Base-by-base conservation (phyloP, 176 grass and related monocot species). In the Raddia guianensis region DNA sequence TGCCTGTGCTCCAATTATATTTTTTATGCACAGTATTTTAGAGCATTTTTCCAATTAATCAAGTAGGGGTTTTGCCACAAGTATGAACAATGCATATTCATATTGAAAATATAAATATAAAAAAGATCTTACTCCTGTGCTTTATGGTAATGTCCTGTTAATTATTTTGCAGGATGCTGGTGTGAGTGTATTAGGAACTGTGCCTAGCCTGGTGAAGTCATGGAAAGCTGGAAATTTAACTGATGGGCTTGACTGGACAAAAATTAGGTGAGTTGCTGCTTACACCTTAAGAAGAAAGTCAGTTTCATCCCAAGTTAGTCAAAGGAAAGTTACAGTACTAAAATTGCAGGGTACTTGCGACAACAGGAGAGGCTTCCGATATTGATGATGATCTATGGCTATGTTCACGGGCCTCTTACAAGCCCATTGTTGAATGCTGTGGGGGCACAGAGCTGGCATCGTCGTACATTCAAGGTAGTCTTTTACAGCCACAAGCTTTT, bases 341-440 rank as follows among this genome's bases (percentile, higher is more conserved):
- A 85, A 69, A 35, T 78, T 73, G 48, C 79, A 98, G 95, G 84
- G 69, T 85, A 81, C 86, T 90, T 78, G 88, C 63, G 7, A 87
- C 90, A 43, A 95, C 95, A 37, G 95, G 95, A 27, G 95, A 98
- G 88, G 95, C 90, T 63, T 98, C 95, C 60, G 90, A 98, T 82
- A 87, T 93, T 58, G 92, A 98, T 91, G 95, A 95, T 80, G 77
- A 91, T 86, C 67, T 98, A 10, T 98, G 95, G 92, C 56, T 98
- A 72, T 91, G 86, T 79, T 98, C 95, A 9, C 78, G 79, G 49
- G 44, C 92, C 49, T 91, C 69, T 12, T 98, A 91, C 73, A 93
- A 90, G 42, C 95, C 95, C n/a, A 89, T 98, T 71, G 79, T 95
- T 81, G 95, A 98, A 87, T 93, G 88, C 12, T 98, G 95, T 76